Conservation (phyloP, 129 eudicot species). For the Dittrichia graveolens region DNA sequence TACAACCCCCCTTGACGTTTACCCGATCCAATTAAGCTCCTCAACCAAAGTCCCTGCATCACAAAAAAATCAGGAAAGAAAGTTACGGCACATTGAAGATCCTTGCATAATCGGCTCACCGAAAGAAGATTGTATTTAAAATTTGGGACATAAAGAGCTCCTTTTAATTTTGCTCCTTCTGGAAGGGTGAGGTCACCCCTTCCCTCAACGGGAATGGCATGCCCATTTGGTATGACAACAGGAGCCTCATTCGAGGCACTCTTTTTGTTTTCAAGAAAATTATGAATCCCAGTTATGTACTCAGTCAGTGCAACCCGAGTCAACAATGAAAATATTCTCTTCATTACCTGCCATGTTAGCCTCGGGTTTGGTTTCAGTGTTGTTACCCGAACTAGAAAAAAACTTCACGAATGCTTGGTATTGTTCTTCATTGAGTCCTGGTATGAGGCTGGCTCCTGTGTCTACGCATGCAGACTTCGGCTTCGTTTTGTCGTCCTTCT, state of each 20-base stretch:
- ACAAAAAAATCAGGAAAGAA: too few species aligned
- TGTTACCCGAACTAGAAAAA: neutral
- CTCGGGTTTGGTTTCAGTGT: neutral
- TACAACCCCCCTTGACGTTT: constrained; percentile 1
- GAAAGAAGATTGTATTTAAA: neutral
- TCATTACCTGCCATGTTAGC: constrained; percentile 19
- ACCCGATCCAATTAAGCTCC: constrained; percentile 11
- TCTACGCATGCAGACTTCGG: neutral
- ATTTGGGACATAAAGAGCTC: neutral
- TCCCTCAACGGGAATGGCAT: neutral
- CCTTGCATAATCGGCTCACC: neutral
- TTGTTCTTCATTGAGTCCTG: neutral
- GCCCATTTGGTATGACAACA: neutral
- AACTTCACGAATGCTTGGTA: neutral
- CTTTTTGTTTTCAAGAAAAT: neutral
- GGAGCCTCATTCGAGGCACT: constrained; percentile 2
- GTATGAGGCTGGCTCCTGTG: neutral
- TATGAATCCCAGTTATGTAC: neutral
- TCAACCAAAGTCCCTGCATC: neutral
- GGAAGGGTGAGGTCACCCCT: neutral
- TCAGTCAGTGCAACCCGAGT: neutral
- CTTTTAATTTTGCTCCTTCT: neutral
- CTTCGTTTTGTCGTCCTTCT: neutral
- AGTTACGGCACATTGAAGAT: neutral
- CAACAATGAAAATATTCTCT: neutral